Evolutionary conservation across 805 yeast species (phyloP), one percentile per base, ranked within the genome.

Genomic region (Blastobotrys terrestris): DNA sequence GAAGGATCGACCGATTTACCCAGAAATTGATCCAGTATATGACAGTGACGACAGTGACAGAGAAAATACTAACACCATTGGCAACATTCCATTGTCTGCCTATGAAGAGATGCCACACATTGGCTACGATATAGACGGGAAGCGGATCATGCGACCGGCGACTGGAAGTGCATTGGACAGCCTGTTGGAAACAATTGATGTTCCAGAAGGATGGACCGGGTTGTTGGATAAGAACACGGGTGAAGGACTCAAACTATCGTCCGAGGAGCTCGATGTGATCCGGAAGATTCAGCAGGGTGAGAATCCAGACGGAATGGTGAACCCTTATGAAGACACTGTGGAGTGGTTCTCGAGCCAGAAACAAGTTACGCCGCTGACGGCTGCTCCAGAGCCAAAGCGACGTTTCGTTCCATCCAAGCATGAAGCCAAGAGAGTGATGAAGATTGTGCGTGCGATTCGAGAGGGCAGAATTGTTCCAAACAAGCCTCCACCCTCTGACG

Each of bases 171-270:
- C 98, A 1, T 77, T 94, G 59, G 98, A 94, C 64, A 86, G 85
- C 63, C 77, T 94, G 57, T 73, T 94, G 58, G 99, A 92, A 64
- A 76, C 83, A 31, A 94, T 94, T 55, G 99, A 94, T 56, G 75
- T 94, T 58, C 99, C 99, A 13, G 95, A 88, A 70, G 99, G 99
- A 21, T 94, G 98, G 98, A 94, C 99, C 14, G 99, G 99, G 46
- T 76, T 94, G 56, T 72, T 92, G 56, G 98, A 94, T 69, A 85
- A 87, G 63, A 78, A 83, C 63, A 89, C 98, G 4, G 99, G 99
- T 56, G 69, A 82, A 7, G 77, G 87, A 50, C 77, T 94, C 72
- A 90, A 94, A 60, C 75, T 94, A 58, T 81, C 89, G 5, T 77
- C 78, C 50, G 97, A 92, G 65, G 99, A 94, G 70, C 76, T 91